Base-by-base conservation (phyloP, 2,329 filamentous ascomycete genomes). In the Coniochaeta ligniaria region DNA sequence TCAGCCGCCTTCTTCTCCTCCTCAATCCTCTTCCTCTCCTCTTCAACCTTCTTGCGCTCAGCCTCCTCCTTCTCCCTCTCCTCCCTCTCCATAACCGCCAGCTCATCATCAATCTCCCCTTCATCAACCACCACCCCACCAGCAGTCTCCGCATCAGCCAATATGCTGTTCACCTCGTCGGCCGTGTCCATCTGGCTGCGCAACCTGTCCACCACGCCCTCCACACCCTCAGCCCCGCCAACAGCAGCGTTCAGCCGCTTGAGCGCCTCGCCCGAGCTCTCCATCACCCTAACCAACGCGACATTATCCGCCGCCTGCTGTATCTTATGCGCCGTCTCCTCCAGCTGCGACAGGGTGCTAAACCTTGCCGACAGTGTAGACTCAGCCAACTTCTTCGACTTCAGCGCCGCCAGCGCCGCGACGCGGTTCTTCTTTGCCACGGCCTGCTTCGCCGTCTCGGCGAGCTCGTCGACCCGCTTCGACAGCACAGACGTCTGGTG, bases 281-380 rank as follows among this genome's bases (percentile, higher is more conserved):
- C 85, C 88, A 99, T 93, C 6, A 92, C 88, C 62, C 84, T 83
- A 9, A 98, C 86, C 16, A 97, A 83, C 67, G 92, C 89, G 9
- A 96, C 86, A 64, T 97, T 91, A 73, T 93, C 90, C 0, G 86
- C 83, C 0, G 95, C 95, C 72, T 94, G 87, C 71, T 96, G 88
- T 59, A 99, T 90, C 69, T 88, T 90, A n/a, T 81, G 75, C 59
- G 92, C 90, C 0, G 96, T 87, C 63, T 91, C 86, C 74, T 98
- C 92, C 1, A 99, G 82, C 73, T 96, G 92, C 47, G 80, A 78
- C 2, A 96, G 82, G 0, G 90, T 90, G 9, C 87, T 86, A 33
- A 88, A 85, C 14, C 93, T 86, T 64, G 86, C 85, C 33, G 84
- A 78, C 0, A 98, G 80, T 12, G 87, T 89, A 2, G 83, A 78